Base-by-base conservation (phyloP, 2,329 filamentous ascomycete genomes). In the Penicillium sp. region DNA sequence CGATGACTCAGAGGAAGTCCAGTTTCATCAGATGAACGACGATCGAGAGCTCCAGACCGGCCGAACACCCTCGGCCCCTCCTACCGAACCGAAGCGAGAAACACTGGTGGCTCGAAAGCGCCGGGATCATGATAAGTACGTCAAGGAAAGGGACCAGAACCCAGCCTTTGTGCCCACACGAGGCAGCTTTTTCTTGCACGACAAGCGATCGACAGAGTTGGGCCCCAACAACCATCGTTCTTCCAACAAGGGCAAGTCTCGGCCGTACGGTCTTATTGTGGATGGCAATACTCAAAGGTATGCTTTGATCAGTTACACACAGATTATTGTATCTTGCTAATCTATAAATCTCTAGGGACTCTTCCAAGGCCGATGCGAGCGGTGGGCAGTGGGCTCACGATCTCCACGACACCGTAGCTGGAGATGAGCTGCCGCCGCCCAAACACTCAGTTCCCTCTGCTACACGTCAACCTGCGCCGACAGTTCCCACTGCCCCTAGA, bases 121-220 rank as follows among this genome's bases (percentile, higher is more conserved):
- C 63, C 87, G 90, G 65, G 93, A 97, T 70, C 91, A 96, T 69
- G 92, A 96, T 63, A 91, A 96, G 70, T 96, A 96, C 78, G 88
- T 89, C 77, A 91, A 89, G 77, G 91, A 91, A 74, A 85, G 91
- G 66, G 92, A 96, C 71, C 88, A 91, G 67, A 92, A 96, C 73
- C 93, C 93, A 35, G 88, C 93, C 11, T 96, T 96, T 77, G 93
- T 97, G 54, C 93, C 95, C 53, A 97, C 96, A 70, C 84, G 93
- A 64, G 95, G 95, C 58, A 89, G 91, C 61, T 98, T 98, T 81
- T 98, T 97, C 79, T 92, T 98, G 86, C 93, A 98, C 75, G 95
- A 98, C 72, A 91, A 95, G 69, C 86, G 92, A 61, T 88, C 91
- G 66, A 85, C 89, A 55, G 89, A 89, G n/a, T 85, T 88, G 45